Percentiles rank a stretch among this genome's conserved stretches.
Evolutionary conservation across 768 basidiomycete genomes (phyloP).

Genomic region (Suillus discolor): DNA sequence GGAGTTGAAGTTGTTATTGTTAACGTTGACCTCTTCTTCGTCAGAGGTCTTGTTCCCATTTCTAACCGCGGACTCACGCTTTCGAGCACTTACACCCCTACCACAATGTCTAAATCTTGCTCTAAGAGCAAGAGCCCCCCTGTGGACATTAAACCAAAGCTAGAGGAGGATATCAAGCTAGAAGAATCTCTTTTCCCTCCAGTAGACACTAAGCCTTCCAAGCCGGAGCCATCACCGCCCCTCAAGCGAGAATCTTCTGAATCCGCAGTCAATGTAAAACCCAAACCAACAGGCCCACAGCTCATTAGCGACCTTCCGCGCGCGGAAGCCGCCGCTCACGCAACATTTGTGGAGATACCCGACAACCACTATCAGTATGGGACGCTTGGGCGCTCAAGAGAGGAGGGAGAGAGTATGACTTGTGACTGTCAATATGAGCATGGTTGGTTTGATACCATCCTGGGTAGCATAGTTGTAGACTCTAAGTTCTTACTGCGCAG

Average conservation of each 20-base stretch:
- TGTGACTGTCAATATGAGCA: constrained; percentile 90
- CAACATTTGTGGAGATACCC: constrained; percentile 70
- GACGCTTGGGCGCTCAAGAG: constrained; percentile 83
- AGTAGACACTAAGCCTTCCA: constrained; percentile 27
- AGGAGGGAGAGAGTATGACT: constrained; percentile 89
- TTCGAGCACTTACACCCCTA: constrained; percentile 16
- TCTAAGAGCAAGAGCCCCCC: constrained; percentile 32
- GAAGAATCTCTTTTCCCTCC: constrained; percentile 19
- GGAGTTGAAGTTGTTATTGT: constrained; percentile 16
- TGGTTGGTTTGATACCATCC: constrained; percentile 56
- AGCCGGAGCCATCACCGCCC: constrained; percentile 33
- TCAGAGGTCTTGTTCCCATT: constrained; percentile 19
- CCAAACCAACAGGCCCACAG: constrained; percentile 50
- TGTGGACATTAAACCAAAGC: constrained; percentile 15
- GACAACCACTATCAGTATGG: constrained; percentile 88
- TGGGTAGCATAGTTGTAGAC: constrained; percentile 26
- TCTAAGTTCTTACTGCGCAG: constrained; percentile 45
- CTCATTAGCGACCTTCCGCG: constrained; percentile 81
- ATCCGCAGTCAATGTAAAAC: constrained; percentile 34
- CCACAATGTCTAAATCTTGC: constrained; percentile 33
- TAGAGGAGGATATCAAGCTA: constrained; percentile 23
- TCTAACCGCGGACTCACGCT: constrained; percentile 15
- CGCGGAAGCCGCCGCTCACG: constrained; percentile 72
- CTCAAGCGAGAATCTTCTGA: constrained; percentile 36
- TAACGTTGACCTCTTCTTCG: constrained; percentile 22